Evolutionary conservation across 2,329 filamentous ascomycete genomes (phyloP), one percentile per base, ranked within the genome.

Genomic region (Dactylellina drechsleri): DNA sequence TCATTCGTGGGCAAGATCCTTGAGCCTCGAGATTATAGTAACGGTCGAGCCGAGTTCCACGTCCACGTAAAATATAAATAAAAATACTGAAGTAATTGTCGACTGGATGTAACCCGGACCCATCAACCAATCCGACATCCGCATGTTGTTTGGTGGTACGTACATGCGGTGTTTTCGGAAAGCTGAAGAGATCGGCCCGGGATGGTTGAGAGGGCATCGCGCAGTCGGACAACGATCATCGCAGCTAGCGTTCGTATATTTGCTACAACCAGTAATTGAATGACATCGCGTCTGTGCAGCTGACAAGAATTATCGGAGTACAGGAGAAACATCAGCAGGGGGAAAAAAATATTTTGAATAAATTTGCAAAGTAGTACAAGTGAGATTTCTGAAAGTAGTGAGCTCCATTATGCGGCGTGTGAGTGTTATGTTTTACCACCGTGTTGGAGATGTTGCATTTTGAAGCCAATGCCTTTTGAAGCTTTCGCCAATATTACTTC

Each of bases 161-260:
- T 40, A 45, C 23, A n/a, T 6, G 60, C 47, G 36, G 15, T 40
- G 7, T 5, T 26, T 28, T 26, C 71, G 71, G 71, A 75, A 68
- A 16, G 13, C 26, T 28, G 58, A 54, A 59, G 64, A 31, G 71
- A 75, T 75, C 71, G 58, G 56, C 71, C 71, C 71, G 68, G 49
- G 26, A 18, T 61, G 45, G 8, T 12, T 54, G 15, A 15, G 28
- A 62, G 66, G 41, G 56, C 66, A 66, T 64, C 59, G 52, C 43
- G 66, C 36, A 57, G 49, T 28, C 4, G 10, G 40, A 57, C 26
- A 58, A 50, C 40, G 57, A 70, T 62, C 59, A 49, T 49, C 41
- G 57, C 57, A 47, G 56, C 56, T 59, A 49, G 56, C 23, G 40
- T 49, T 47, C 47, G 56, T 59, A 49, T 60, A 49, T 49, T 60